Percentiles rank a stretch among this genome's conserved stretches.
These are phyloP conservation scores for Avena sativa DNA, from an alignment of 176 grass and related monocot species.

Conservation along the genomic window DNA sequence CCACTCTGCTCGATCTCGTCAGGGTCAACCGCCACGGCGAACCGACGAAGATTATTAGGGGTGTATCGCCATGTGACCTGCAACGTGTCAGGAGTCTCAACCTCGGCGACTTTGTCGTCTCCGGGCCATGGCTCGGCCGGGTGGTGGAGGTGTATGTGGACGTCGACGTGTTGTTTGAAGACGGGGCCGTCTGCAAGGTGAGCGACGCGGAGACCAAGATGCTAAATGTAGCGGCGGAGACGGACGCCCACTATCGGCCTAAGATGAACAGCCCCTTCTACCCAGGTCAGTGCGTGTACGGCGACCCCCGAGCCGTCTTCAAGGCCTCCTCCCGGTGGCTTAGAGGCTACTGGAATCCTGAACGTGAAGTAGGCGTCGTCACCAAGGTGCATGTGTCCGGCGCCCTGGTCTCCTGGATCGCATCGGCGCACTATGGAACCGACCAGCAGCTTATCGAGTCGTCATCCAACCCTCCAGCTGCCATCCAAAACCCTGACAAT, in stretches of 20 bases:
- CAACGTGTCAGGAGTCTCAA: neutral
- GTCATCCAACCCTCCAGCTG: neutral
- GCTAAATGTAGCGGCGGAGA: neutral
- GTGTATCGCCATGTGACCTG: neutral
- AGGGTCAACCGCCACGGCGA: neutral
- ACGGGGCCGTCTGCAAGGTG: constrained; percentile 27
- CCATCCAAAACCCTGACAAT: neutral
- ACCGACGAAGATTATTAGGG: neutral
- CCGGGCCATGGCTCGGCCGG: constrained; percentile 8
- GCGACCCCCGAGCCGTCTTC: neutral
- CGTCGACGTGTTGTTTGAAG: constrained; percentile 20
- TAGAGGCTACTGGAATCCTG: neutral
- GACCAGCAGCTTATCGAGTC: neutral
- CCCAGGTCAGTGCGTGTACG: neutral
- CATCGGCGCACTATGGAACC: neutral
- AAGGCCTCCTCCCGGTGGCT: neutral
- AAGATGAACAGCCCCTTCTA: neutral
- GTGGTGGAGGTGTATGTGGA: constrained; percentile 1
- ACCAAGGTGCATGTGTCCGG: neutral
- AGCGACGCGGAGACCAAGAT: neutral
- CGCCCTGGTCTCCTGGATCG: constrained; percentile 29
- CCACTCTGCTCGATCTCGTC: neutral
- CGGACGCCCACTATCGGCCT: neutral
- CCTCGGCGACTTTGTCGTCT: constrained; percentile 1
- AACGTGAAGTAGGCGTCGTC: neutral